phyloP scores from a whole-genome alignment of 1,284 basidiomycete species.

The Stereum hirsutum region DNA sequence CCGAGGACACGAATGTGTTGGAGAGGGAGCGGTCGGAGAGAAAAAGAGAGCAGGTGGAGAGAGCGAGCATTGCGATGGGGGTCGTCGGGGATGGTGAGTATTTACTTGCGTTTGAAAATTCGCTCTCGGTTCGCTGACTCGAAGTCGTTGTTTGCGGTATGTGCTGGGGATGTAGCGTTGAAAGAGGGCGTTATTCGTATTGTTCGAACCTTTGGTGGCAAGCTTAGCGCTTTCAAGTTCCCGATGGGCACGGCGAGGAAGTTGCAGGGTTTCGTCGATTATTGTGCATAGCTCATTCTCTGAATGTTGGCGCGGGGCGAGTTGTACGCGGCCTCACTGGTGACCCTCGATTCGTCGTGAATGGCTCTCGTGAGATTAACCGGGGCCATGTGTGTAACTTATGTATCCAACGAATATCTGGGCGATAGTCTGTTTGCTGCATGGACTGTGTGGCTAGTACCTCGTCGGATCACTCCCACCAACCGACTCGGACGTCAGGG shows the following conservation, averaged over 20 bases:
- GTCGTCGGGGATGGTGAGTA: slow-evolving; percentile 51
- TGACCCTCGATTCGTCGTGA: too few species aligned
- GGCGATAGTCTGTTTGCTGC: too few species aligned
- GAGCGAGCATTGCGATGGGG: slow-evolving; percentile 45
- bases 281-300: too few species aligned
- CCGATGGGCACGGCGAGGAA: slow-evolving; percentile 54
- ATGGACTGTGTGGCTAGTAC: too few species aligned
- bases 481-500: too few species aligned
- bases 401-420: too few species aligned
- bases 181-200: slow-evolving; percentile 62
- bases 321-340: too few species aligned
- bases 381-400: too few species aligned
- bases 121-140: neutral
- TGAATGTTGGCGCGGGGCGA: too few species aligned
- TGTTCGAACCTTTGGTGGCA: slow-evolving; percentile 66
- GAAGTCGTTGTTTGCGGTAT: neutral
- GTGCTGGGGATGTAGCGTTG: slow-evolving; percentile 36
- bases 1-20: slow-evolving; percentile 15
- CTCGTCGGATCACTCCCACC: too few species aligned
- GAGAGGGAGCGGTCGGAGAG: slow-evolving; percentile 25
- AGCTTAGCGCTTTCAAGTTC: slow-evolving; percentile 70
- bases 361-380: too few species aligned
- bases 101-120: neutral
- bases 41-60: slow-evolving; percentile 32
- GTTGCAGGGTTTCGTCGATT: slow-evolving; percentile 67